Evolutionary conservation across 768 basidiomycete genomes (phyloP).

Genomic region (Fistulinella prunicolor): DNA sequence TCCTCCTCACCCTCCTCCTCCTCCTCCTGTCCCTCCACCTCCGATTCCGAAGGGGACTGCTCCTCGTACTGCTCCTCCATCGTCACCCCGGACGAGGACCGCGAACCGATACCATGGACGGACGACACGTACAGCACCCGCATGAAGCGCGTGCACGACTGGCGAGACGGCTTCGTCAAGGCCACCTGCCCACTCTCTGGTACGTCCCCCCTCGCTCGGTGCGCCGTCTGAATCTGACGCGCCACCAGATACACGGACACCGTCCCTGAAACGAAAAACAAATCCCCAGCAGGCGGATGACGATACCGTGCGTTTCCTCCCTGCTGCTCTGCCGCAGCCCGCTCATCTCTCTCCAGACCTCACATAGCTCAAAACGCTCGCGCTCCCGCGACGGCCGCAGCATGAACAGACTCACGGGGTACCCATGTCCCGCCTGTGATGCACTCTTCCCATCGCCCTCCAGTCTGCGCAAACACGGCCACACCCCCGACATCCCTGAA

Average conservation of each 20-base stretch:
- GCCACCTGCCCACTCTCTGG: conserved; percentile 40
- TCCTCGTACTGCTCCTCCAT: conserved; percentile 76
- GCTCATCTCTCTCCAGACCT: conserved; percentile 37
- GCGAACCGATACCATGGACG: conserved; percentile 26
- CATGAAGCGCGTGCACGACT: conserved; percentile 67
- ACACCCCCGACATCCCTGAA: conserved; percentile 50
- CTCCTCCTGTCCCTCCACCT: conserved; percentile 37
- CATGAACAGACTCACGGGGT: conserved; percentile 41
- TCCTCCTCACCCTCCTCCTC: conserved; percentile 39
- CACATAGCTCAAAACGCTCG: conserved; percentile 57
- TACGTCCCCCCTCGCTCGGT: conserved; percentile 26
- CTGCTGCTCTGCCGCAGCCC: conserved; percentile 4
- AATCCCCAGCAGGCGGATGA: conserved; percentile 40
- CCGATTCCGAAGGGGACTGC: conserved; percentile 42
- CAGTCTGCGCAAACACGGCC: conserved; percentile 60
- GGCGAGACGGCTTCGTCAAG: conserved; percentile 59
- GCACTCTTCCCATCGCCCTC: conserved; percentile 58
- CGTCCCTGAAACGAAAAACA: conserved; percentile 48
- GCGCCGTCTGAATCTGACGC: conserved; percentile 2
- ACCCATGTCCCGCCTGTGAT: conserved; percentile 76
- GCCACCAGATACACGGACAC: conserved; percentile 21
- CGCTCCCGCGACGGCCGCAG: conserved; percentile 41
- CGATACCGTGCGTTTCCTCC: conserved; percentile 36
- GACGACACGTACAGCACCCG: conserved; percentile 53
- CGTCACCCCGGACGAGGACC: conserved; percentile 36